Evolutionary conservation across 2,329 filamentous ascomycete species (phyloP), one percentile per base, ranked within the genome.

Genomic region (Fusarium xyrophilum): DNA sequence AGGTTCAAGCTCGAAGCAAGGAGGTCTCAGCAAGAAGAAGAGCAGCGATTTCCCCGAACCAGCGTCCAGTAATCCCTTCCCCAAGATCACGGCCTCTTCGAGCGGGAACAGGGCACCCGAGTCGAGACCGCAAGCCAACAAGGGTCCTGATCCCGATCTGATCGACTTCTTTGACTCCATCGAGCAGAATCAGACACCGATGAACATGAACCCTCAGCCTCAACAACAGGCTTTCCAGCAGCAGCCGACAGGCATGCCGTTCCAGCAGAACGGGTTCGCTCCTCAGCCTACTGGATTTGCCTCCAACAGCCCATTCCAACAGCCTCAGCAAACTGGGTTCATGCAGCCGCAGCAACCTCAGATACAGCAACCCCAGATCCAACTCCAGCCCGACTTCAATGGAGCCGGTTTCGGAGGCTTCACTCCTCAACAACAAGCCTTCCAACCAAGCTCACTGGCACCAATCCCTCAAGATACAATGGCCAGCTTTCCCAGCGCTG

Each of bases 91-190:
- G 5, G 68, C 74, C 28, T 76, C 79, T 68, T 58, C 76, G 76
- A 75, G 75, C 38, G 71, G 78, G 43, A 72, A 74, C 56, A 72
- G 74, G 76, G 28, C 69, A 76, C 23, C 63, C 68, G 59, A 74
- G n/a, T 73, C 83, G 38, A 85, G 85, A 70, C 79, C 84, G 11
- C 81, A 80, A 68, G 78, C 81, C 6, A 78, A 80, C 36, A 93
- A 91, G 78, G 89, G 86, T 4, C 88, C 89, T 30, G 89, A 87
- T 71, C 88, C 90, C 30, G 92, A 96, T 82, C 84, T 96, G 65
- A 98, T 97, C 76, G 96, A 95, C 82, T 97, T 97, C 80, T 97
- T 97, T 78, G 95, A 91, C 75, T 94, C 93, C 9, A 97, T 97
- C 74, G 94, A 97, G 75, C 89, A 93, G 76, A 93, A 94, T 68